Evolutionary conservation across 352 stramenopile genomes (phyloP).

Genomic region (Pythium periplocum): DNA sequence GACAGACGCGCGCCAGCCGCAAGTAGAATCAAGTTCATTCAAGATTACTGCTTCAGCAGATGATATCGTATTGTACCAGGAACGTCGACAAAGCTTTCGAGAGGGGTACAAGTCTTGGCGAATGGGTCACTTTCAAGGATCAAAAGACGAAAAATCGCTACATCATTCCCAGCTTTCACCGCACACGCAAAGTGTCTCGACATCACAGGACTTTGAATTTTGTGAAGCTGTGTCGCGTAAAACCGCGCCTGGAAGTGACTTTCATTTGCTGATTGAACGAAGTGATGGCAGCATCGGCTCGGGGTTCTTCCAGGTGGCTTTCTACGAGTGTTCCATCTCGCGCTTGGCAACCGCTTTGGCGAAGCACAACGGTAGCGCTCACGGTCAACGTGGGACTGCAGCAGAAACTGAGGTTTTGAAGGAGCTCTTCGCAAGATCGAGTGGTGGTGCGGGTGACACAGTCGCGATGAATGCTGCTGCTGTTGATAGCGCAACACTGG

Average conservation of each 20-base stretch:
- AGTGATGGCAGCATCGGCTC: slow-evolving; percentile 41
- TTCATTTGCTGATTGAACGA: slow-evolving; percentile 72
- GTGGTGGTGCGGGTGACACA: too few relatives aligned
- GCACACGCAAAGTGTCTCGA: slow-evolving; percentile 33
- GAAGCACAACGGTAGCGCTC: slow-evolving; percentile 20
- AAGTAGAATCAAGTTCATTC: slow-evolving; percentile 9
- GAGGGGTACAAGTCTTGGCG: slow-evolving; percentile 84
- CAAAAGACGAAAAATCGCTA: slow-evolving; percentile 65
- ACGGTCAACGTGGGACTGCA: slow-evolving; percentile 9
- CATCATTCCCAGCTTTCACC: slow-evolving; percentile 35
- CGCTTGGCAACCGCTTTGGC: slow-evolving; percentile 40
- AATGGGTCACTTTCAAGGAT: slow-evolving; percentile 73
- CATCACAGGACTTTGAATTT: slow-evolving; percentile 71
- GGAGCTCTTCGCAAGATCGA: background rate
- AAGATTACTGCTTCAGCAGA: slow-evolving; percentile 75
- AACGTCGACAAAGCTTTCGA: slow-evolving; percentile 67
- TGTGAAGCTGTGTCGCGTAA: slow-evolving; percentile 64
- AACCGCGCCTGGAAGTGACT: slow-evolving; percentile 54
- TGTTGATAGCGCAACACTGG: too few relatives aligned
- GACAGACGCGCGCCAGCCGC: too few relatives aligned
- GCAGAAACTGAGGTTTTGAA: slow-evolving; percentile 17
- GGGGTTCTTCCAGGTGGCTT: slow-evolving; percentile 82
- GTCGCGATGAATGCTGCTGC: too few relatives aligned
- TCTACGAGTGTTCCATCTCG: slow-evolving; percentile 81
- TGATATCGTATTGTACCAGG: slow-evolving; percentile 83